These are phyloP conservation scores for Nigrospora sphaerica DNA, from an alignment of 2,329 filamentous ascomycete genomes.

Conservation along the genomic window DNA sequence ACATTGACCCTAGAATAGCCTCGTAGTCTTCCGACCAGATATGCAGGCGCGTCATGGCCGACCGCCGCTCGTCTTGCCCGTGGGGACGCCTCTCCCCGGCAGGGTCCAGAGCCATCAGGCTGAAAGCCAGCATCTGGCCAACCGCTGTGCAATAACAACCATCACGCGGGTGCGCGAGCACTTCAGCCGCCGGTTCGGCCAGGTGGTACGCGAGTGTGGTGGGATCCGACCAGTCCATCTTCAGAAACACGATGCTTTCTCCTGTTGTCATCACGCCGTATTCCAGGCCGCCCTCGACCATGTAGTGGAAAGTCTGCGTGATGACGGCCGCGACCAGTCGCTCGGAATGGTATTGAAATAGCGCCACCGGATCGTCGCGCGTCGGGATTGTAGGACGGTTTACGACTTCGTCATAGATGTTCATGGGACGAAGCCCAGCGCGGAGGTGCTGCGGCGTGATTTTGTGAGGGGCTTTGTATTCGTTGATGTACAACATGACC, in stretches of 20 bases:
- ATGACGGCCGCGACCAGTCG: conserved; percentile 32
- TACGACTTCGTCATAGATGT: conserved; percentile 29
- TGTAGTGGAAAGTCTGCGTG: conserved; percentile 41
- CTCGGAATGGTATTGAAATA: conserved; percentile 26
- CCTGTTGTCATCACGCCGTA: conserved; percentile 35
- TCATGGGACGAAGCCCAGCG: conserved; percentile 30
- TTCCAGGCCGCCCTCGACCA: conserved; percentile 36
- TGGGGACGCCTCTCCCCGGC: conserved; percentile 4
- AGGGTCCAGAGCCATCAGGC: conserved; percentile 14
- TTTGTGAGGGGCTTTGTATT: conserved; percentile 43
- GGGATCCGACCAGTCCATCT: conserved; percentile 19
- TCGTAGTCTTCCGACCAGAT: conserved; percentile 17
- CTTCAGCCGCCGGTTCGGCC: conserved; percentile 18
- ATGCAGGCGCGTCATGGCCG: conserved; percentile 4
- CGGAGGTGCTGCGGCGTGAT: conserved; percentile 33
- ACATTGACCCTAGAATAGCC: conserved; percentile 12
- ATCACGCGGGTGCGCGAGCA: conserved; percentile 11
- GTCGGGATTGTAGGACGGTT: conserved; percentile 18
- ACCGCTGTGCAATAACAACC: conserved; percentile 16
- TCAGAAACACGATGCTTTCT: conserved; percentile 36
- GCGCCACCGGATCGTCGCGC: conserved; percentile 17
- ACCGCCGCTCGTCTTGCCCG: conserved; percentile 11
- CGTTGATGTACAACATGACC: conserved; percentile 23
- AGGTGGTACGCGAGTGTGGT: conserved; percentile 22
- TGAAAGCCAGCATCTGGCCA: conserved; percentile 22